Conservation (phyloP, 2,329 filamentous ascomycete genomes). For the Beauveria pseudobassiana region DNA sequence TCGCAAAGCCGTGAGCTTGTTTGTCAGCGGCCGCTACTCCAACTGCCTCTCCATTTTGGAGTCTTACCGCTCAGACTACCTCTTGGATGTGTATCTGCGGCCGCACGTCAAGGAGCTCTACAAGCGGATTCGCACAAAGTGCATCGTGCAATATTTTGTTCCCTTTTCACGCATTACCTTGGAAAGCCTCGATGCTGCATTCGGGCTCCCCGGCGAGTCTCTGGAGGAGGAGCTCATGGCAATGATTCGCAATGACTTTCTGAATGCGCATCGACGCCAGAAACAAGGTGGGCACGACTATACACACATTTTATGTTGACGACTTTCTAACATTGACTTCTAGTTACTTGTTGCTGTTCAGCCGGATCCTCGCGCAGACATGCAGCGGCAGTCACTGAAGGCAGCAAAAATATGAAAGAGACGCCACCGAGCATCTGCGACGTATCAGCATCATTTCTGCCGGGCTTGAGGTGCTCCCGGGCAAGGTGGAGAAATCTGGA, state of each 20-base stretch:
- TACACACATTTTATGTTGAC: neutral
- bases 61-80: slow-evolving; percentile 73
- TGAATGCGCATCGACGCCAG: slow-evolving; percentile 84
- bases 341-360: slow-evolving; percentile 67
- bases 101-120: slow-evolving; percentile 66
- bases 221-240: slow-evolving; percentile 67
- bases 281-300: slow-evolving; percentile 49
- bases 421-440: slow-evolving; percentile 68
- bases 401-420: slow-evolving; percentile 66
- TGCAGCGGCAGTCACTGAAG: slow-evolving; percentile 63
- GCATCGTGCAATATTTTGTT: slow-evolving; percentile 86
- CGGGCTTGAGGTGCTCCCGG: slow-evolving; percentile 56
- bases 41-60: slow-evolving; percentile 77
- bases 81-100: slow-evolving; percentile 82
- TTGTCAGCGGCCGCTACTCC: slow-evolving; percentile 85
- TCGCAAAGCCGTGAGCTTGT: slow-evolving; percentile 80
- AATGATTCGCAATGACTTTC: slow-evolving; percentile 65
- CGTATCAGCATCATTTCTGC: slow-evolving; percentile 69
- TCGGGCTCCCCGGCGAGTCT: slow-evolving; percentile 54
- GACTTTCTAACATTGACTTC: slow-evolving; percentile 12
- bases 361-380: slow-evolving; percentile 55
- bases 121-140: slow-evolving; percentile 72
- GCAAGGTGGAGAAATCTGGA: slow-evolving; percentile 16
- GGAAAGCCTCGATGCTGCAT: slow-evolving; percentile 68
- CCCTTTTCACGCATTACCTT: slow-evolving; percentile 86